Conservation (phyloP, 805 yeast species). For the Candida ascalaphidarum region DNA sequence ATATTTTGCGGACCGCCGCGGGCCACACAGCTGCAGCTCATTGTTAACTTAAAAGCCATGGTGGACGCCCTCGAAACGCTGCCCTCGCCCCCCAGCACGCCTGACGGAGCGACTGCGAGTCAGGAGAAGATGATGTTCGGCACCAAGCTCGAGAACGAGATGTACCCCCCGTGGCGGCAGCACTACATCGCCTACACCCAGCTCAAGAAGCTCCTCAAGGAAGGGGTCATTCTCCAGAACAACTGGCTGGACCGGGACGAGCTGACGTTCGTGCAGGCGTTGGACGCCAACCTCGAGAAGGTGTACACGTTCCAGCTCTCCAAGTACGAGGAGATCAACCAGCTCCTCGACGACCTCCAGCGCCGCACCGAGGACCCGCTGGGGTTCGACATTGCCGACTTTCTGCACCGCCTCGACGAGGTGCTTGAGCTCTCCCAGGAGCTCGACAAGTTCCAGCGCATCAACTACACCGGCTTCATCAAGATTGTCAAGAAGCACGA, state of each 20-base stretch:
- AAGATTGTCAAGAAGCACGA: constrained; percentile 96
- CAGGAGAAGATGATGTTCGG: constrained; percentile 76
- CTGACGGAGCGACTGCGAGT: no score
- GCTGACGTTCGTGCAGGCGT: constrained; percentile 52
- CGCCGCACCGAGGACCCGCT: constrained; percentile 33
- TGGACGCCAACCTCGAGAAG: constrained; percentile 67
- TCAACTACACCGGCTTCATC: constrained; percentile 90
- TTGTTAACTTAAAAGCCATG: no score
- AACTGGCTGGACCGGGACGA: constrained; percentile 70
- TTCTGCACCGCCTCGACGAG: constrained; percentile 67
- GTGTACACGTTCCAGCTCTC: constrained; percentile 65
- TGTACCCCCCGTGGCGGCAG: constrained; percentile 81
- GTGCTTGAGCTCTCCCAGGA: constrained; percentile 70
- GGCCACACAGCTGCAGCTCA: no score
- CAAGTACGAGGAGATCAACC: constrained; percentile 62
- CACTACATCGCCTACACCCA: constrained; percentile 60
- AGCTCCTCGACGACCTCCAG: constrained; percentile 58
- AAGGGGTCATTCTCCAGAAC: constrained; percentile 42
- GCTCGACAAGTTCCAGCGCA: constrained; percentile 80
- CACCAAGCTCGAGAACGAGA: constrained; percentile 70
- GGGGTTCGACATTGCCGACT: constrained; percentile 47
- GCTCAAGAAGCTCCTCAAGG: constrained; percentile 62
- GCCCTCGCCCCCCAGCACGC: no score
- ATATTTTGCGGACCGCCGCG: no score
- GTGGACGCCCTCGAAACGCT: no score